Evolutionary conservation across 306 rosid species (phyloP), one percentile per base, ranked within the genome.

Genomic region (Prunus campanulata): DNA sequence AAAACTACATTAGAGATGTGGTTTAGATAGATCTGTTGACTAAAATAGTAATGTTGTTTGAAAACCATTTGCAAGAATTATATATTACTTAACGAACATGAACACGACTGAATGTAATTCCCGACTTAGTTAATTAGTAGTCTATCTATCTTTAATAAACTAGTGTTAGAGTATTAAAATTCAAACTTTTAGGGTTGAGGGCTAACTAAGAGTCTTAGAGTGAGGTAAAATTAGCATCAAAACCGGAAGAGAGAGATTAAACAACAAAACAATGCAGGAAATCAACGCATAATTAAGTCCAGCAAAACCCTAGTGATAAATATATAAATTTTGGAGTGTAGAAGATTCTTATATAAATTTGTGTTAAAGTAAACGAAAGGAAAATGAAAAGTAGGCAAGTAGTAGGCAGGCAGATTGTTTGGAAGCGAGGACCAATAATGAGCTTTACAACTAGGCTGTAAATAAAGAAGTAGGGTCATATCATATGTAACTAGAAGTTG

Each of bases 391-490:
- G 79, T 75, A 66, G 83, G 85, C 79, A 24, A 24, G 25, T 24
- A 24, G 25, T 24, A 24, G 25, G 25, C 25, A 24, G 66, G 4
- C 29, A 6, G 1, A 69, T 67, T 71, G 77, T 74, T 61, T 73
- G 77, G 16, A 30, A 69, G 72, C 44, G 44, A 39, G 57, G 56
- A 46, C 69, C 79, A 82, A 84, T 71, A 42, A 70, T 48, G 61
- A 54, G 68, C 32, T 54, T 67, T 25, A 44, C 54, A 83, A 85
- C 85, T 83, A 35, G 82, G 39, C 76, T 67, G 57, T 66, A 22
- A 74, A 20, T 66, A 22, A 74, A 20, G 29, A 19, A 69, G 62
- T 20, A n/a, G 27, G 19, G 66, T 51, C 68, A 10, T 39, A 35
- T 11, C 6, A 2, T 18, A 27, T 59, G 47, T n/a, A 24, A 32